Evolutionary conservation across 495 filamentous ascomycete genomes (phyloP).

Genomic region (Amphirosellinia nigrospora): DNA sequence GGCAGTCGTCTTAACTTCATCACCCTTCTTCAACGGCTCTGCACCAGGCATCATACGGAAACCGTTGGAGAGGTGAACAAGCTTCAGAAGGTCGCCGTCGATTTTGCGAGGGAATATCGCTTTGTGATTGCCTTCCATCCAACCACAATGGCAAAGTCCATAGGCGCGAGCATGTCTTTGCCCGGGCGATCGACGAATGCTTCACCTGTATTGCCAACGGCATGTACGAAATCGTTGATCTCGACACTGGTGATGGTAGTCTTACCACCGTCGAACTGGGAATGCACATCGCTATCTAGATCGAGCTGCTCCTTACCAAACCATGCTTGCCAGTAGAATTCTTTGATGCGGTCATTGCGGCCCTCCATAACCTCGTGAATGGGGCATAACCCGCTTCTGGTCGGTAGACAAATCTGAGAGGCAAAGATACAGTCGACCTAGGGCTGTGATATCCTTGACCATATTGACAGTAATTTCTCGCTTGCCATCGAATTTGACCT

Average conservation of each 20-base stretch:
- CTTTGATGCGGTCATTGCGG: constrained; percentile 94
- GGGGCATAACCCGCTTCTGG: constrained; percentile 95
- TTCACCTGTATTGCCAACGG: constrained; percentile 96
- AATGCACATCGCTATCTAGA: constrained; percentile 81
- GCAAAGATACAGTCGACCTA: constrained; percentile 79
- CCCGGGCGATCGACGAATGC: constrained; percentile 98
- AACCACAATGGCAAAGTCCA: constrained; percentile 99
- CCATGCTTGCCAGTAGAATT: constrained; percentile 97
- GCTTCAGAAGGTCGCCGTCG: constrained; percentile 91
- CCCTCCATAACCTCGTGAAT: constrained; percentile 94
- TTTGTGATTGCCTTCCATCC: constrained; percentile 99
- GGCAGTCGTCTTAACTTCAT: constrained; percentile 89
- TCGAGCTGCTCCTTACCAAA: constrained; percentile 87
- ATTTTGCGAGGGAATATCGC: constrained; percentile 94
- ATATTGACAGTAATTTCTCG: constrained; percentile 84
- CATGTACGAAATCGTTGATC: constrained; percentile 98
- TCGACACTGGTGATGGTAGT: constrained; percentile 85
- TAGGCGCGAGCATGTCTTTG: constrained; percentile 92
- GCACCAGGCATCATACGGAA: constrained; percentile 99
- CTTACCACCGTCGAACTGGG: constrained; percentile 86
- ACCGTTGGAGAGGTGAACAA: constrained; percentile 94
- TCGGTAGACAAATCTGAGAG: constrained; percentile 86
- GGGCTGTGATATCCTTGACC: constrained; percentile 86
- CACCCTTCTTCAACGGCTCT: constrained; percentile 90
- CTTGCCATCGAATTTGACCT: constrained; percentile 74